Base-by-base conservation (phyloP, 768 basidiomycete genomes). In the Tylopilus subfusipes region DNA sequence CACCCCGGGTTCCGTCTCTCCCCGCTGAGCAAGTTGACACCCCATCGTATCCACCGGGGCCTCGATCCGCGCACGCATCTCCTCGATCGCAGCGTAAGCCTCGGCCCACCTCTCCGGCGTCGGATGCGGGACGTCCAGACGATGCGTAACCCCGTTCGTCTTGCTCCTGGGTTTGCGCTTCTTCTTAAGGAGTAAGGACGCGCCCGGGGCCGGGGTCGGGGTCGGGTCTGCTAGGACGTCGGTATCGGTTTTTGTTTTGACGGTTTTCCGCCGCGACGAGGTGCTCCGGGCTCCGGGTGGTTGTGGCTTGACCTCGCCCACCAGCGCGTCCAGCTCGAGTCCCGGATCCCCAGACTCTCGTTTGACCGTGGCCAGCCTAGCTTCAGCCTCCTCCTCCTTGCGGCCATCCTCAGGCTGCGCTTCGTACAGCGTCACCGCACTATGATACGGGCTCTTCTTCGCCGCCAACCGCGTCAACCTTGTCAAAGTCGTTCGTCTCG, bases 1-100 rank as follows among this genome's bases (percentile, higher is more conserved):
- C 47, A 88, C 90, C 77, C 82, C 84, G 10, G 86, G 86, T 46
- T 88, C 83, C 9, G 63, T 69, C 62, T 89, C 88, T 40, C 79
- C 77, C 47, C 64, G 63, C 55, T 90, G 85, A 0, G 87, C 86
- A 52, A 78, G 79, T 46, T 89, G 83, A 61, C 92, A 92, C 1
- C 93, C 92, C 90, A 94, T 91, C 0, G 86, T 90, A 64, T 98
- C 96, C 1, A 97, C 96, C 0, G 96, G 93, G 0, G 95, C 94
- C 0, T 81, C 73, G 22, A 86, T 80, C 12, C 75, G 75, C 19
- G 82, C 73, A 19, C 91, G 80, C 91, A 94, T 94, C 48, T 77
- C 76, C 63, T 85, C 84, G 43, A 94, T 93, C 1, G 78, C 72
- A 27, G 79, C 78, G 62, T 92, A 95, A 4, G 77, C 78, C 56